phyloP scores from a whole-genome alignment of 306 rosid species.

The Acacia acuminata region DNA sequence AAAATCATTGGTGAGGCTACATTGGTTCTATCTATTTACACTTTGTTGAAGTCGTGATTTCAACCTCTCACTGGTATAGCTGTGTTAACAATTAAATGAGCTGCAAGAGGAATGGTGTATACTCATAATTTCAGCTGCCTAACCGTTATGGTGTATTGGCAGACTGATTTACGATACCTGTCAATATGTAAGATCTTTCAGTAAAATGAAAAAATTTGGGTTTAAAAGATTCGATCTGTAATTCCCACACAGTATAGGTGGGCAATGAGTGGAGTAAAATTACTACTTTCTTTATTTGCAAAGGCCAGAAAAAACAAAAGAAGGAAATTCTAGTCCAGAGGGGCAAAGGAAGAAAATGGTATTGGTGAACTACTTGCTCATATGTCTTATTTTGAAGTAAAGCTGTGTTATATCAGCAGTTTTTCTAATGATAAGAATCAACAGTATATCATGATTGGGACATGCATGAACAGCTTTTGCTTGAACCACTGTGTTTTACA shows the following conservation, averaged over 20 bases:
- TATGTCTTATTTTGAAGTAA: neutral
- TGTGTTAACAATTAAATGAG: neutral
- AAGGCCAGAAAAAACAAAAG: neutral
- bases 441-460: neutral
- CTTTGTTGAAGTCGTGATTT: neutral
- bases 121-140: neutral
- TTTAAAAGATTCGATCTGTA: neutral
- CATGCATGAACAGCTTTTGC: neutral
- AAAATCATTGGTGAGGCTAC: neutral
- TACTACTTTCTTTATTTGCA: neutral
- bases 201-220: neutral
- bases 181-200: neutral
- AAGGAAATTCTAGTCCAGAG: neutral
- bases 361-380: neutral
- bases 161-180: neutral
- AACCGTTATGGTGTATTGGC: neutral
- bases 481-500: neutral
- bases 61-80: neutral
- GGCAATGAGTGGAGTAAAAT: neutral
- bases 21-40: neutral
- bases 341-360: neutral
- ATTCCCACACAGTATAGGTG: neutral
- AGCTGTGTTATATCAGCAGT: neutral
- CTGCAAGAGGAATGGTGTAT: neutral
- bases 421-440: neutral